Conservation (phyloP, 371 early-diverging fungal genomes). For the Mucor sp. region DNA sequence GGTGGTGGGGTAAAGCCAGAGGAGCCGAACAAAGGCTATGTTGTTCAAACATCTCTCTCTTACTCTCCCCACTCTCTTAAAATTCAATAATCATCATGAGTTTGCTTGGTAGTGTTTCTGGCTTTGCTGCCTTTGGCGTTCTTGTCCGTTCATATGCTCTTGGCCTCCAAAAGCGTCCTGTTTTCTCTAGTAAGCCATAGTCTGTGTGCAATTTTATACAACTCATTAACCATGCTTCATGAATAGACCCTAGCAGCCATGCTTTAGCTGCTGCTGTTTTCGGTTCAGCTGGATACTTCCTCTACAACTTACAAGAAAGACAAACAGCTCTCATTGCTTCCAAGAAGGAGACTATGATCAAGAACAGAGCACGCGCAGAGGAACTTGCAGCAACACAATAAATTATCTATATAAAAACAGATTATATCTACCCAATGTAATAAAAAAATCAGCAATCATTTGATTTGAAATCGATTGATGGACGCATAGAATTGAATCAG, state of each 20-base stretch:
- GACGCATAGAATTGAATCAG: not conserved
- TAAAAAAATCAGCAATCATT: not conserved
- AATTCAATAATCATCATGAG: conserved; percentile 30
- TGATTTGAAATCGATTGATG: not conserved
- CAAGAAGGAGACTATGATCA: conserved; percentile 50
- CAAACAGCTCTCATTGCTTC: conserved; percentile 44
- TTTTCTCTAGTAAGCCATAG: conserved; percentile 43
- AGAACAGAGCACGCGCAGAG: conserved; percentile 52
- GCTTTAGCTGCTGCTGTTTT: conserved; percentile 45
- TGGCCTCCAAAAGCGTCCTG: conserved; percentile 53
- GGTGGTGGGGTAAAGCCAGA: not conserved
- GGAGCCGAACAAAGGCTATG: not conserved
- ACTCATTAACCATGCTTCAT: not conserved
- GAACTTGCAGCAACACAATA: conserved; percentile 43
- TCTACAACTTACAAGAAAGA: conserved; percentile 42
- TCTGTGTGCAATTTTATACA: not conserved
- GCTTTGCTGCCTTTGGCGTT: conserved; percentile 56
- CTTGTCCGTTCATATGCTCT: conserved; percentile 56
- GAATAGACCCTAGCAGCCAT: conserved; percentile 43
- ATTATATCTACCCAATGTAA: not conserved
- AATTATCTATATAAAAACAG: not conserved
- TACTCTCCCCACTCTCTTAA: conserved; percentile 15
- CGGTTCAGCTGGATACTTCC: conserved; percentile 49
- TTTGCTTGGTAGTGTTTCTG: conserved; percentile 50
- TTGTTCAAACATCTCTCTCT: conserved; percentile 2